These are phyloP conservation scores for Penicillium sp. DNA, from an alignment of 2,329 filamentous ascomycete species.

Conservation along the genomic window DNA sequence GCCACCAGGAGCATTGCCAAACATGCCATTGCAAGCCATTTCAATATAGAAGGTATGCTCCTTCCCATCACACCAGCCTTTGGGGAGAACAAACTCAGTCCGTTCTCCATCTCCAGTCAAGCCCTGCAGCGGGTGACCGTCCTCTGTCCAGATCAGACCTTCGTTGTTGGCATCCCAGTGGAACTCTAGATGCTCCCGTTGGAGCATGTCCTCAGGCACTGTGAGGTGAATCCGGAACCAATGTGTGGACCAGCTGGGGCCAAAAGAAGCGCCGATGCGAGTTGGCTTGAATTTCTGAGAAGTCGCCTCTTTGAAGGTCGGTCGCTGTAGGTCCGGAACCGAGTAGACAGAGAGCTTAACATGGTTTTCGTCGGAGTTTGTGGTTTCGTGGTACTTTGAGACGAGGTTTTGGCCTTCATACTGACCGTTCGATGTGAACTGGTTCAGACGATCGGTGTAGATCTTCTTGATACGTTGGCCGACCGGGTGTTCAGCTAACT, in stretches of 20 bases:
- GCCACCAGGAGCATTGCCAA: slow-evolving; percentile 82
- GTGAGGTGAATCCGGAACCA: slow-evolving; percentile 88
- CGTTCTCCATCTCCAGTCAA: slow-evolving; percentile 87
- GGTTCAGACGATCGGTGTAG: slow-evolving; percentile 77
- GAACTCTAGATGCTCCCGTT: slow-evolving; percentile 84
- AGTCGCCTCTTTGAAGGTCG: slow-evolving; percentile 80
- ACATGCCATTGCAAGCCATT: slow-evolving; percentile 99
- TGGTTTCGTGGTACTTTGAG: slow-evolving; percentile 72
- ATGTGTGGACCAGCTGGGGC: slow-evolving; percentile 95
- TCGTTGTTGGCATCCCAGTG: slow-evolving; percentile 96
- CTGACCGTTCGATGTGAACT: slow-evolving; percentile 77
- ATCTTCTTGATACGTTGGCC: slow-evolving; percentile 82
- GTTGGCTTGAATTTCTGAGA: slow-evolving; percentile 74
- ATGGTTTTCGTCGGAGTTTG: slow-evolving; percentile 66
- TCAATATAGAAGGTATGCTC: slow-evolving; percentile 91
- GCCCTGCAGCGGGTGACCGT: slow-evolving; percentile 87
- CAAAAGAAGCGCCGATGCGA: slow-evolving; percentile 74
- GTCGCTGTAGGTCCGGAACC: slow-evolving; percentile 73
- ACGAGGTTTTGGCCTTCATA: slow-evolving; percentile 73
- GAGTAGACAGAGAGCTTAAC: slow-evolving; percentile 85
- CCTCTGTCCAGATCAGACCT: slow-evolving; percentile 86
- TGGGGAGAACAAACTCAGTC: slow-evolving; percentile 85
- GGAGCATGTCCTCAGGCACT: slow-evolving; percentile 67
- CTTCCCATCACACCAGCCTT: slow-evolving; percentile 76
- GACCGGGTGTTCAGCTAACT: slow-evolving; percentile 52